Evolutionary conservation across 257 asterid genomes (phyloP).

Genomic region (Perilla frutescens): DNA sequence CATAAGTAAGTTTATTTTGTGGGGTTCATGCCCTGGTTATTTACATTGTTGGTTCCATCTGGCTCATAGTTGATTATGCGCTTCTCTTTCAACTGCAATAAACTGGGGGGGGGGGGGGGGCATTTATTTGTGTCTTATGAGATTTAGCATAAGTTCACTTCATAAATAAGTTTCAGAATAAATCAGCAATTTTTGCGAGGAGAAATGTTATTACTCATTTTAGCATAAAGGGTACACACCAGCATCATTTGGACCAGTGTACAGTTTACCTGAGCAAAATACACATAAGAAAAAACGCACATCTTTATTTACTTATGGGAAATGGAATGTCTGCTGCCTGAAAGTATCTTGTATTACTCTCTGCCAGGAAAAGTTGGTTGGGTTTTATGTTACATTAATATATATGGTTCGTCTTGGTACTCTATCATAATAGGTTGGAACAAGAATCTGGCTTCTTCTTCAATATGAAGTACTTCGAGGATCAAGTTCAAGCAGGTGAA

Average conservation of each 20-base stretch:
- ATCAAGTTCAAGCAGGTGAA: conserved; percentile 96
- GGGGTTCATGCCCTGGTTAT: conserved; percentile 19
- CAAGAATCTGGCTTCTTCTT: conserved; percentile 96
- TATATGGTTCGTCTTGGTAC: conserved; percentile 27
- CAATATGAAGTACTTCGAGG: conserved; percentile 95
- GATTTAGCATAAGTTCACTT: not conserved
- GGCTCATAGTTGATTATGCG: conserved; percentile 3
- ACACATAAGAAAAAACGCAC: conserved; percentile 4
- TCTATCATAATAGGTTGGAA: conserved; percentile 67
- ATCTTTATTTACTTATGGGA: not conserved
- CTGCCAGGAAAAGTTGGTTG: conserved; percentile 12
- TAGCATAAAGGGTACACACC: conserved; percentile 4
- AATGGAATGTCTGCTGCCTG: conserved; percentile 4
- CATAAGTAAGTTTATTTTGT: conserved; percentile 65
- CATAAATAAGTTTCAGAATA: not conserved
- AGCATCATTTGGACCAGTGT: conserved; percentile 13
- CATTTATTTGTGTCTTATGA: conserved; percentile 15
- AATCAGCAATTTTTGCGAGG: not conserved
- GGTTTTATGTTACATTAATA: conserved; percentile 25
- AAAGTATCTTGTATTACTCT: conserved; percentile 7
- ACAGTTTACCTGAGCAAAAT: conserved; percentile 15
- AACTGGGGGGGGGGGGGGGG: not conserved
- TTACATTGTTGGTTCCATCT: conserved; percentile 22
- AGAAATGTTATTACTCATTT: not conserved
- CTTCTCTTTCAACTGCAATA: not conserved